These are phyloP conservation scores for Herpetospermum pedunculosum DNA, from an alignment of 306 rosid species.

Conservation along the genomic window DNA sequence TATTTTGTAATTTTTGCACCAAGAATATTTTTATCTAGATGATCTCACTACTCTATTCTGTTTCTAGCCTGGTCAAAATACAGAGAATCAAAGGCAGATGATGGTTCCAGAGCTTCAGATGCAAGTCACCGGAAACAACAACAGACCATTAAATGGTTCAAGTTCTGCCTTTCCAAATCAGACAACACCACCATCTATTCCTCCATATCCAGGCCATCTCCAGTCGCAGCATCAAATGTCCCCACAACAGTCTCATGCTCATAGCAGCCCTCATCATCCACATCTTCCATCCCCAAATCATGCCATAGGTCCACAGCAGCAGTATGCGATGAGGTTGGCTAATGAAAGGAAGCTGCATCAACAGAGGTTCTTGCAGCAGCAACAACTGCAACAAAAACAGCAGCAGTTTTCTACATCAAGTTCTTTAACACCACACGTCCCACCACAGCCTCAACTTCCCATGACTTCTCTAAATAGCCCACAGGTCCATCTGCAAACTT, in stretches of 20 bases:
- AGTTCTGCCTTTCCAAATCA: constrained; percentile 71
- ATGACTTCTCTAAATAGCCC: constrained; percentile 62
- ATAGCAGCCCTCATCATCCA: constrained; percentile 52
- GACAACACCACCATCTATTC: constrained; percentile 57
- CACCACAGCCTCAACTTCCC: constrained; percentile 62
- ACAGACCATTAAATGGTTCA: constrained; percentile 66
- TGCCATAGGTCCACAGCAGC: constrained; percentile 51
- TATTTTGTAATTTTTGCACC: background rate
- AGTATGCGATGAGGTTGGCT: constrained; percentile 54
- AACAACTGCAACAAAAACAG: constrained; percentile 38
- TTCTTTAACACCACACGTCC: constrained; percentile 49
- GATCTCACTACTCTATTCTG: background rate
- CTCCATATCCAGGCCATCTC: constrained; percentile 59
- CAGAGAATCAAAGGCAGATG: constrained; percentile 80
- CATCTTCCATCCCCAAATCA: constrained; percentile 75
- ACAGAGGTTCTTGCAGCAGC: constrained; percentile 49
- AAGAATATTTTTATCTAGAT: background rate
- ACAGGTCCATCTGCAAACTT: constrained; percentile 53
- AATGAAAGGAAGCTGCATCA: constrained; percentile 70
- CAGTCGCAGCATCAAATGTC: constrained; percentile 71
- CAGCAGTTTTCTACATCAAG: constrained; percentile 64
- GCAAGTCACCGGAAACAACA: constrained; percentile 69
- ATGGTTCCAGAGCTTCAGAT: constrained; percentile 68
- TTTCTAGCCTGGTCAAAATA: constrained; percentile 72
- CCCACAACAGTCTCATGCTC: constrained; percentile 64